Percentiles rank a stretch among this genome's conserved stretches.
Conservation (phyloP, 208 protist species). For the Borovskyia barvae region DNA sequence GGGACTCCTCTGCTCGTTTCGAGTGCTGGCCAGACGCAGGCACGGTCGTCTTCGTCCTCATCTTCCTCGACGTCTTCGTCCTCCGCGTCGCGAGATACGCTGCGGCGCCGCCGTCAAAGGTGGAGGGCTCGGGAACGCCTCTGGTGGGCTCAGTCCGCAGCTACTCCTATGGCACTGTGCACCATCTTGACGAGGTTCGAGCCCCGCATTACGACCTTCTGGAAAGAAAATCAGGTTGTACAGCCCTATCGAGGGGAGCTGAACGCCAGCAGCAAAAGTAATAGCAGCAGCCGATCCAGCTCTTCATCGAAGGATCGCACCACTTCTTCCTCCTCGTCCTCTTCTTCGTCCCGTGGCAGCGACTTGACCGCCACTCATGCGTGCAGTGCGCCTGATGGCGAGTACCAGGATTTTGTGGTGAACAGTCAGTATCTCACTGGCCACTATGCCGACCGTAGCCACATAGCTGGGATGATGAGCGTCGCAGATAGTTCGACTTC, state of each 20-base stretch:
- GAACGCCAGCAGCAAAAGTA: conserved; percentile 21
- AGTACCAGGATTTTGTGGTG: conserved; percentile 65
- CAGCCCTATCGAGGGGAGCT: conserved; percentile 69
- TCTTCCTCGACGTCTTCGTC: conserved; percentile 20
- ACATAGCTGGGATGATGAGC: conserved; percentile 26
- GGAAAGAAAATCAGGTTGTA: conserved; percentile 72
- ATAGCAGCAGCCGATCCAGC: conserved; percentile 7
- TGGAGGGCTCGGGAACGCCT: conserved; percentile 4
- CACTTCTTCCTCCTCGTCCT: conserved; percentile 17
- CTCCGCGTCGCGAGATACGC: conserved; percentile 3
- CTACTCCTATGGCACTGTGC: conserved; percentile 46
- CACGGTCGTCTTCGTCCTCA: conserved; percentile 13
- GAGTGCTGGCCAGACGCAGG: conserved; percentile 7
- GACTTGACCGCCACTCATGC: too few species aligned
- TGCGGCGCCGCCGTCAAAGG: conserved; percentile 8
- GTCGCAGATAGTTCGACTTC: conserved; percentile 21
- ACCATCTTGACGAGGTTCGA: conserved; percentile 70
- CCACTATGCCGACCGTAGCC: conserved; percentile 44
- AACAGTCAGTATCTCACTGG: conserved; percentile 48
- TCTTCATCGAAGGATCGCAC: conserved; percentile 23
- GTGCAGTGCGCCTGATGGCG: conserved; percentile 3
- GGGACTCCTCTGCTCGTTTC: conserved; percentile 20
- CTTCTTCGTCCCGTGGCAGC: conserved; percentile 21
- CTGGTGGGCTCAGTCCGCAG: conserved; percentile 33
- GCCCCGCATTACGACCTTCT: conserved; percentile 35